Evolutionary conservation across 108 stramenopile species (phyloP), one percentile per base, ranked within the genome.

Genomic region (Fragilaria crotonensis): DNA sequence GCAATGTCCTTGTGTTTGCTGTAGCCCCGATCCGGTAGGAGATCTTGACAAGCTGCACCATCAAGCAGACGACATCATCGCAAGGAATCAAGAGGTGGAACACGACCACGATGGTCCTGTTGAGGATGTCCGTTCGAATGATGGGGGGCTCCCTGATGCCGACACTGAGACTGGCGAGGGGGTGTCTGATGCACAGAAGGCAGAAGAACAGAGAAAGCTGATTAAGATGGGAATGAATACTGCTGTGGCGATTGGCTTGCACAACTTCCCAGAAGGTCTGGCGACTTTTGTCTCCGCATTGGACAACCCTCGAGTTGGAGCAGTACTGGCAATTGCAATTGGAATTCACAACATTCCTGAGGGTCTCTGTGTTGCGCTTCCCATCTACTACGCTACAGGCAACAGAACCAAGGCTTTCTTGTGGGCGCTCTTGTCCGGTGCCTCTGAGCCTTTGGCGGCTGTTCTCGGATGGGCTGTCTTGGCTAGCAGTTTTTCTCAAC

Each of bases 211-310:
- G 14, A 70, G 68, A 54, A 60, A 54, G 50, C 68, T 89, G 36
- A 46, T 68, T 11, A 49, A 60, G 46, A 80, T 79, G 76, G 83
- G 93, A n/a, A 28, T 89, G 21, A 68, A 80, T 32, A 88, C 87
- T 5, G 94, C 90, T 19, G 25, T 89, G 5, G 83, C 94, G 22
- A 83, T 95, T 50, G 85, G 74, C 14, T 52, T 89, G 44, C 89
- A 91, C 79, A 95, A 95, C 68, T 90, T 95, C 63, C 91, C 91
- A 1, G 89, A 91, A 62, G 94, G 94, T 31, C 75, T 93, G 9
- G 94, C 90, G 4, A 90, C 90, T 3, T 95, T 89, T 61, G 89
- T 85, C 9, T 87, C 75, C 0, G 63, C 78, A 20, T 33, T 90
- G 14, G 64, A 68, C 32, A 81, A 90, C 63, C 90, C 91, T 3